Percentiles rank a stretch among this genome's conserved stretches.
Evolutionary conservation across 2,329 filamentous ascomycete species (phyloP).

Genomic region (Bipolaris oryzae): DNA sequence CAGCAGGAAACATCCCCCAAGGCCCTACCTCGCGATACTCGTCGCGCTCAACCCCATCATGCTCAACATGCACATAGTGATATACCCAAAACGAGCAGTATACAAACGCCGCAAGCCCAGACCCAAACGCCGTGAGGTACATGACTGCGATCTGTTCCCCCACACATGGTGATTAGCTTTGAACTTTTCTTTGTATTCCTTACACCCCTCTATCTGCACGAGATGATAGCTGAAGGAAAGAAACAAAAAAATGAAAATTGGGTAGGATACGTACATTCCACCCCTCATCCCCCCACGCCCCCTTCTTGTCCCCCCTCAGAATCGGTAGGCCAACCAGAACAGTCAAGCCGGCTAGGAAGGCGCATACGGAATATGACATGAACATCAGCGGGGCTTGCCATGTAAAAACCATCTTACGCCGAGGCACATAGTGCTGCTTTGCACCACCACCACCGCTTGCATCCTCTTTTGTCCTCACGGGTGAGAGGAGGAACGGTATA

Average conservation of each 20-base stretch:
- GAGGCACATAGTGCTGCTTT: not conserved
- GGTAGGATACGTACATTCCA: not conserved
- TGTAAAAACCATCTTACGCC: not conserved
- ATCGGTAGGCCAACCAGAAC: not conserved
- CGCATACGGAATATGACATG: not conserved
- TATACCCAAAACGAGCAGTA: slow-evolving; percentile 1
- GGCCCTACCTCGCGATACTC: not conserved
- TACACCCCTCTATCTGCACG: not conserved
- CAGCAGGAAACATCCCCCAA: not conserved
- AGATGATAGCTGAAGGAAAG: not conserved
- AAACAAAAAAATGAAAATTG: not conserved
- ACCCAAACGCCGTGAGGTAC: not conserved
- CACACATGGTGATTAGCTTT: too few species aligned
- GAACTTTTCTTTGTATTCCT: not conserved
- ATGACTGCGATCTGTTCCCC: not conserved
- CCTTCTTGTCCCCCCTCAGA: not conserved
- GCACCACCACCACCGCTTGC: too few species aligned
- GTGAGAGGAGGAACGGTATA: not conserved
- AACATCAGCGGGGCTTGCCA: not conserved
- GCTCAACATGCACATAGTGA: not conserved
- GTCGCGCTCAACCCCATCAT: not conserved
- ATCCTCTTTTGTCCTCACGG: too few species aligned
- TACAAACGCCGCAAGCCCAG: not conserved
- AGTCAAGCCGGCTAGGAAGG: not conserved
- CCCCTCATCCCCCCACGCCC: not conserved